phyloP scores from a whole-genome alignment of 2,329 filamentous ascomycete species.

The Ascochyta koolunga region DNA sequence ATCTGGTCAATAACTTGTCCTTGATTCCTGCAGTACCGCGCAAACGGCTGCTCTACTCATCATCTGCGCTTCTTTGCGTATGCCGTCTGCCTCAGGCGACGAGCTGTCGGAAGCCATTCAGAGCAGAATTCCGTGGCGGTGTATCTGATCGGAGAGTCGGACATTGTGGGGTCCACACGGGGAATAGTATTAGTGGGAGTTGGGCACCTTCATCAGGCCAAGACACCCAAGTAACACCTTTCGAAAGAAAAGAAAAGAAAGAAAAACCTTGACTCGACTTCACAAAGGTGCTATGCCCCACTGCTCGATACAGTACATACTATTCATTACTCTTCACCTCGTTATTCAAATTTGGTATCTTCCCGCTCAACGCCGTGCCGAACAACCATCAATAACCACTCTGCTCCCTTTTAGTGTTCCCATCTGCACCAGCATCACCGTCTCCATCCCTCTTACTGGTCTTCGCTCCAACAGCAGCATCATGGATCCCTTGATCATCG shows the following conservation, averaged over 20 bases:
- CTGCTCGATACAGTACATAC: neutral
- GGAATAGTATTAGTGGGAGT: too few species aligned
- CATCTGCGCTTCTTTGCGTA: too few species aligned
- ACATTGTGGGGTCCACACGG: too few species aligned
- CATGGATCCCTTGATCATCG: constrained; percentile 73
- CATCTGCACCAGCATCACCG: constrained; percentile 31
- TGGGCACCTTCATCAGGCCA: too few species aligned
- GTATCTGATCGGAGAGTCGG: too few species aligned
- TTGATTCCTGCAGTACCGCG: too few species aligned
- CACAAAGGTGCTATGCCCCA: neutral
- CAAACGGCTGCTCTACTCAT: too few species aligned
- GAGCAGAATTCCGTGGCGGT: too few species aligned
- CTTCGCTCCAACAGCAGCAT: constrained; percentile 41
- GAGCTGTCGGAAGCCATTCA: too few species aligned
- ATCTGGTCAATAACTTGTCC: too few species aligned
- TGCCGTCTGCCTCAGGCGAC: too few species aligned
- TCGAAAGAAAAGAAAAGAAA: neutral
- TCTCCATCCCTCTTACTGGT: constrained; percentile 37
- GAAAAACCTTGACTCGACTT: neutral
- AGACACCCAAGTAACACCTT: neutral
- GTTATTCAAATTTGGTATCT: constrained; percentile 3
- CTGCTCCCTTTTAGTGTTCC: constrained; percentile 45
- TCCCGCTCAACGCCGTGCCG: neutral
- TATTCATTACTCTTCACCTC: constrained; percentile 1
- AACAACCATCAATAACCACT: constrained; percentile 43